These are phyloP conservation scores for Casuarina equisetifolia DNA, from an alignment of 306 rosid species.

Conservation along the genomic window DNA sequence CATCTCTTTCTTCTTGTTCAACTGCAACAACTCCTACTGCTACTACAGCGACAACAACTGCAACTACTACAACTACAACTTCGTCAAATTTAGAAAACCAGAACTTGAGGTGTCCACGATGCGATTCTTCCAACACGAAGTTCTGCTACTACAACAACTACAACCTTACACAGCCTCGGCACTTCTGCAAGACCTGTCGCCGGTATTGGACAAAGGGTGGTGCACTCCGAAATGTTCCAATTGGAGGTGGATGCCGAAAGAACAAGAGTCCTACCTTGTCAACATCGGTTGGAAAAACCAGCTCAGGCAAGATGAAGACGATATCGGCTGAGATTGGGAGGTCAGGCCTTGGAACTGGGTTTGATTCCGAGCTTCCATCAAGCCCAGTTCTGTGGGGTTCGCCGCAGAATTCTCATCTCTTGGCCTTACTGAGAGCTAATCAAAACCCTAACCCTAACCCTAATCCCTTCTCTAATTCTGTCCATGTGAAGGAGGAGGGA, in stretches of 20 bases:
- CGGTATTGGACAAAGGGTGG: constrained; percentile 95
- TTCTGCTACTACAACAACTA: constrained; percentile 90
- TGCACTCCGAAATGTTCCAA: constrained; percentile 67
- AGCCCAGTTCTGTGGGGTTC: constrained; percentile 87
- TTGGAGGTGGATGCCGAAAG: constrained; percentile 78
- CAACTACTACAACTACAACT: constrained; percentile 22
- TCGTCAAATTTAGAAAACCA: constrained; percentile 48
- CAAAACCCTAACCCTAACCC: constrained; percentile 71
- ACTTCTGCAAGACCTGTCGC: constrained; percentile 98
- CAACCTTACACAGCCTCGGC: constrained; percentile 98
- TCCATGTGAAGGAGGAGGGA: constrained; percentile 56
- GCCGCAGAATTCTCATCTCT: constrained; percentile 68
- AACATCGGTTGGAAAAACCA: constrained; percentile 32
- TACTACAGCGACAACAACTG: not conserved
- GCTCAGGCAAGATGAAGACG: constrained; percentile 54
- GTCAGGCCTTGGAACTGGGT: constrained; percentile 40
- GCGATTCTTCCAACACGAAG: constrained; percentile 84
- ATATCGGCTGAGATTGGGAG: constrained; percentile 54
- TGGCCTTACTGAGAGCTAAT: constrained; percentile 61
- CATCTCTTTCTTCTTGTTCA: constrained; percentile 32
- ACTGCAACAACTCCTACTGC: constrained; percentile 8
- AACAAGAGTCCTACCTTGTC: constrained; percentile 46
- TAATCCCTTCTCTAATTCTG: constrained; percentile 28
- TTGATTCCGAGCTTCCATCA: constrained; percentile 43
- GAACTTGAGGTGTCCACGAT: constrained; percentile 68